These are phyloP conservation scores for Pleurotus ostreatus DNA, from an alignment of 768 basidiomycete species.

Conservation along the genomic window DNA sequence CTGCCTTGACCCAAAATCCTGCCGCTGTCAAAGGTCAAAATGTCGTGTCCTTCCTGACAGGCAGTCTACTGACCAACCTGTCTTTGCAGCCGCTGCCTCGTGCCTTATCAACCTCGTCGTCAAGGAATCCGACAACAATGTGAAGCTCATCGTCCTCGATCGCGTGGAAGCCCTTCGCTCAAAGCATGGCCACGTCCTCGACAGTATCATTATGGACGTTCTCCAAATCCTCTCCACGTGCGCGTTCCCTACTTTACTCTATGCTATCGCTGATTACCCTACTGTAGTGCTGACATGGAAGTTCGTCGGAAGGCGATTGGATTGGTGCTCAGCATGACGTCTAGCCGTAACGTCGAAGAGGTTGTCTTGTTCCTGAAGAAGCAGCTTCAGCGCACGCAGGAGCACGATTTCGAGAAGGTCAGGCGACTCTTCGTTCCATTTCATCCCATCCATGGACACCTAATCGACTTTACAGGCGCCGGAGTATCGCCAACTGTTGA, in stretches of 20 bases:
- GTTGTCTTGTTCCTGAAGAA: constrained; percentile 97
- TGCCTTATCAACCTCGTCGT: constrained; percentile 84
- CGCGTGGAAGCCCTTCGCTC: constrained; percentile 78
- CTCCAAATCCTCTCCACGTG: constrained; percentile 85
- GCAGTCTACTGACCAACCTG: background rate
- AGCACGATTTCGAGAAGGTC: constrained; percentile 91
- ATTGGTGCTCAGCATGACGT: constrained; percentile 90
- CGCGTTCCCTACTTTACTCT: background rate
- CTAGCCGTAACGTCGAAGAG: constrained; percentile 93
- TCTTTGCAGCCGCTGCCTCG: constrained; percentile 71
- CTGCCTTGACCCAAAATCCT: constrained; percentile 90
- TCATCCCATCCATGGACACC: background rate
- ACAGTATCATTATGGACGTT: constrained; percentile 92
- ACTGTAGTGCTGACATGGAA: constrained; percentile 87
- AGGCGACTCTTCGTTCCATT: background rate
- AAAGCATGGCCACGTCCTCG: constrained; percentile 86
- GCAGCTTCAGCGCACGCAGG: constrained; percentile 90
- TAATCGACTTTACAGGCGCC: constrained; percentile 53
- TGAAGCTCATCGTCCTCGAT: constrained; percentile 95
- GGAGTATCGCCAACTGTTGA: constrained; percentile 93
- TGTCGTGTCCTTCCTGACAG: constrained; percentile 6
- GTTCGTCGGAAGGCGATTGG: constrained; percentile 89
- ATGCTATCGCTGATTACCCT: background rate
- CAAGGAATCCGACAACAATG: constrained; percentile 98
- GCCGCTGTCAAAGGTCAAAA: constrained; percentile 86